phyloP scores from a whole-genome alignment of 2,329 filamentous ascomycete genomes.

The Aspergillus oerlinghausenensis region DNA sequence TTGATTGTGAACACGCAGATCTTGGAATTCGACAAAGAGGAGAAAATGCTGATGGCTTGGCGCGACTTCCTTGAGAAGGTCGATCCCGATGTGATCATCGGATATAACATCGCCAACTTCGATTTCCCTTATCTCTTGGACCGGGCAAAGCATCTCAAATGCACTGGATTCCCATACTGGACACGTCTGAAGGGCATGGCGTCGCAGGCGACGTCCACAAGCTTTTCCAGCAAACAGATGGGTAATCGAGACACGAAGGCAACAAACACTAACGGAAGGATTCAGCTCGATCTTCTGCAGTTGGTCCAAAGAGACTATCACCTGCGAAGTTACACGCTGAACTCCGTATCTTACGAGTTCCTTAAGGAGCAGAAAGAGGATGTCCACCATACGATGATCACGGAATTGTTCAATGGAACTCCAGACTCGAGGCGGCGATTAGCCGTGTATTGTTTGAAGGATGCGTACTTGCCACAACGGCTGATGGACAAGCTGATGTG shows the following conservation, averaged over 20 bases:
- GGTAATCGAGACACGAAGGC: slow-evolving; percentile 90
- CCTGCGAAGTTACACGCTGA: slow-evolving; percentile 91
- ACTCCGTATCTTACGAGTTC: slow-evolving; percentile 93
- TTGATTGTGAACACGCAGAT: slow-evolving; percentile 93
- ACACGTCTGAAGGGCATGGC: slow-evolving; percentile 67
- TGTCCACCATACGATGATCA: slow-evolving; percentile 99
- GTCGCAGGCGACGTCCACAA: slow-evolving; percentile 72
- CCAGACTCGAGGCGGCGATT: slow-evolving; percentile 85
- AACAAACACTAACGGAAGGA: slow-evolving; percentile 88
- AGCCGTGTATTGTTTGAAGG: slow-evolving; percentile 94
- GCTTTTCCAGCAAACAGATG: slow-evolving; percentile 97
- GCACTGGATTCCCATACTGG: slow-evolving; percentile 78
- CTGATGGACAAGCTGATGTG: slow-evolving; percentile 97
- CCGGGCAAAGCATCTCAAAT: slow-evolving; percentile 78
- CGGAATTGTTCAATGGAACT: slow-evolving; percentile 93
- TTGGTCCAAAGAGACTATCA: slow-evolving; percentile 93
- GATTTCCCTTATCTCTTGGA: slow-evolving; percentile 96
- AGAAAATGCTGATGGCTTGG: slow-evolving; percentile 90
- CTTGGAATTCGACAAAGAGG: slow-evolving; percentile 73
- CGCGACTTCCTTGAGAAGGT: slow-evolving; percentile 82
- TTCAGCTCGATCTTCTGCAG: slow-evolving; percentile 93
- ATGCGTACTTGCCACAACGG: slow-evolving; percentile 89
- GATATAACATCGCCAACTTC: slow-evolving; percentile 98
- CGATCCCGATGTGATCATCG: slow-evolving; percentile 95
- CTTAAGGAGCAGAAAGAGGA: slow-evolving; percentile 97